phyloP scores from a whole-genome alignment of 192 early-diverging fungal genomes.

The Martensiomyces pterosporus region DNA sequence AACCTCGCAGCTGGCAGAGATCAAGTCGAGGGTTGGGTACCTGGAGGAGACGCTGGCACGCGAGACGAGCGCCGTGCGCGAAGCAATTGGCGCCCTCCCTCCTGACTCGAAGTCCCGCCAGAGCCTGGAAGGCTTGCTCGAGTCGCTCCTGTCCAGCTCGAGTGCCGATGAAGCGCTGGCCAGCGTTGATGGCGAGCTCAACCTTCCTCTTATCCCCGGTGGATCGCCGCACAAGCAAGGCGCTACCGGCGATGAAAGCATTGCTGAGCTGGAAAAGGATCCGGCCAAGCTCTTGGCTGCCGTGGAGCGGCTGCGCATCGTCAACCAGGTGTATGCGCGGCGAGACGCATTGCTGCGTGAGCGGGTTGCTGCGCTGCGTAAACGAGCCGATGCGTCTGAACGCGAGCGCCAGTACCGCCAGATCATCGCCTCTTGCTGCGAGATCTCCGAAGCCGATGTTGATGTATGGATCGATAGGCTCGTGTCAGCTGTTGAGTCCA shows the following conservation, averaged over 20 bases:
- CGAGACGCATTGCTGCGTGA: conserved; percentile 49
- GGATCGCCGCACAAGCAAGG: conserved; percentile 5
- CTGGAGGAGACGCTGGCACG: conserved; percentile 56
- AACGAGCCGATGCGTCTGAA: conserved; percentile 52
- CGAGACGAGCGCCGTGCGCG: conserved; percentile 42
- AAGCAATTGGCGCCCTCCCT: conserved; percentile 32
- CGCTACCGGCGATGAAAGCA: conserved; percentile 4
- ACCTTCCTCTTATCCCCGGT: conserved; percentile 15
- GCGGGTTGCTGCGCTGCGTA: conserved; percentile 55
- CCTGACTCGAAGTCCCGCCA: conserved; percentile 23
- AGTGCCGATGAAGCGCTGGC: conserved; percentile 1
- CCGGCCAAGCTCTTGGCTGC: conserved; percentile 24
- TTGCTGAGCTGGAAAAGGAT: conserved; percentile 21
- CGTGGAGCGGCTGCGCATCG: conserved; percentile 35
- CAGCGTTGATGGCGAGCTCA: conserved; percentile 2
- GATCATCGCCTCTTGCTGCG: conserved; percentile 83
- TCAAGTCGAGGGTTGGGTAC: conserved; percentile 57
- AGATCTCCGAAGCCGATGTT: conserved; percentile 71
- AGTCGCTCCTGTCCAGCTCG: conserved; percentile 15
- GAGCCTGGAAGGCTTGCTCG: conserved; percentile 22
- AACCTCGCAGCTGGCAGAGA: conserved; percentile 54
- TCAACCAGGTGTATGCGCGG: conserved; percentile 44
- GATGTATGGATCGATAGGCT: conserved; percentile 73
- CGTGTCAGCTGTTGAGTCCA: conserved; percentile 68
- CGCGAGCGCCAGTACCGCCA: conserved; percentile 75